Percentiles rank a stretch among this genome's conserved stretches.
phyloP scores from a whole-genome alignment of 768 basidiomycete species.

The Tremella fuciformis region DNA sequence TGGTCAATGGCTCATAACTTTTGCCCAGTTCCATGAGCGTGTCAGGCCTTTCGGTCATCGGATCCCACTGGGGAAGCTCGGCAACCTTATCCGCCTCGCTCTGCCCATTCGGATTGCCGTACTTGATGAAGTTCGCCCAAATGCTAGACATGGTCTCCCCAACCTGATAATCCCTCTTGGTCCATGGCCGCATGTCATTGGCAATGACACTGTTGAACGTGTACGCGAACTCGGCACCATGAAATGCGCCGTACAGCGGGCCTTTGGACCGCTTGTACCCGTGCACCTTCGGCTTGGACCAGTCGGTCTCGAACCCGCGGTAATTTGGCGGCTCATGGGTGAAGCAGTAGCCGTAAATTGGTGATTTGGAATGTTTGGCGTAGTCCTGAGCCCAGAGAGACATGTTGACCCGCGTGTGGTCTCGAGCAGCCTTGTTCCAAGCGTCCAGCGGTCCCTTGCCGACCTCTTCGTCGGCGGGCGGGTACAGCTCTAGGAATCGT shows the following conservation, averaged over 20 bases:
- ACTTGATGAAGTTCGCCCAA: neutral
- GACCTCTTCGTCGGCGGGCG: neutral
- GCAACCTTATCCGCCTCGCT: no score
- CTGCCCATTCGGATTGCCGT: no score
- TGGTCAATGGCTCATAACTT: no score
- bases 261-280: neutral
- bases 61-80: no score
- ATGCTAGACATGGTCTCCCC: neutral
- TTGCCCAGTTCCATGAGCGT: no score
- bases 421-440: neutral
- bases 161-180: neutral
- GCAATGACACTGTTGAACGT: neutral
- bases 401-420: neutral
- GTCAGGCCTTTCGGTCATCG: no score
- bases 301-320: neutral
- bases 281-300: neutral
- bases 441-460: neutral
- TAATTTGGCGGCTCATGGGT: neutral
- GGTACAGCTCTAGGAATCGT: neutral
- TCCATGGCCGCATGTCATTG: neutral
- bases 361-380: neutral
- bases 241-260: neutral
- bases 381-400: neutral
- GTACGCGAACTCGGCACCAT: neutral
- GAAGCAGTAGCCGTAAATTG: neutral